Conservation (phyloP, 2,329 filamentous ascomycete genomes). For the Tolypocladium pustulatum region DNA sequence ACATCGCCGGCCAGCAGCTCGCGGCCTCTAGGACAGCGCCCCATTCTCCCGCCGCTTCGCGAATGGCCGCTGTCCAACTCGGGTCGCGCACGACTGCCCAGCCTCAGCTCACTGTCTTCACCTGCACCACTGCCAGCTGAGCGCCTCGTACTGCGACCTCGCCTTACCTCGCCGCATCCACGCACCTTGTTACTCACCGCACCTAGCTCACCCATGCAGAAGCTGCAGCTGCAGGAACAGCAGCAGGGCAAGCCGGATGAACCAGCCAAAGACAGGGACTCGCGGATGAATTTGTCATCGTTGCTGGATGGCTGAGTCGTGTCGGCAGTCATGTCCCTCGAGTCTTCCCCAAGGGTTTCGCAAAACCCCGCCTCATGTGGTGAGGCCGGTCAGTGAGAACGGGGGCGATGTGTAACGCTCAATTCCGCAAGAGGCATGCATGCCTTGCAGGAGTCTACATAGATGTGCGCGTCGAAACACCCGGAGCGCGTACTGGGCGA, state of each 20-base stretch:
- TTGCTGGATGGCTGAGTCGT: not conserved
- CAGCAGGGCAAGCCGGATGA: not conserved
- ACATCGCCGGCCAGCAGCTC: not conserved
- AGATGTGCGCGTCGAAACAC: not conserved
- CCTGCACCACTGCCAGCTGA: not conserved
- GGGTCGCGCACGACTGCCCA: not conserved
- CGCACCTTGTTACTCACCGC: not conserved
- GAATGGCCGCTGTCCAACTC: not conserved
- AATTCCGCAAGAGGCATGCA: not conserved
- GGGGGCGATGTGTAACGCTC: not conserved
- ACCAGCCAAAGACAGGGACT: not conserved
- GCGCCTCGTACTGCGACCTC: not conserved
- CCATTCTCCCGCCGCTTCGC: constrained; percentile 1
- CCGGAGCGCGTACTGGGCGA: not conserved
- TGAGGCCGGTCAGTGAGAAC: no score
- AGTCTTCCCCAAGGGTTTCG: no score
- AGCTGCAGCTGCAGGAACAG: not conserved
- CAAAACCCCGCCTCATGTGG: no score
- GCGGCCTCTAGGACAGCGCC: not conserved
- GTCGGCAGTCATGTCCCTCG: not conserved
- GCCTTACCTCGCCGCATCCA: not conserved
- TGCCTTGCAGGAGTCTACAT: no score
- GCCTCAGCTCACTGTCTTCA: not conserved
- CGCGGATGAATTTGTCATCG: not conserved
- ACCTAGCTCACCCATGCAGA: not conserved